These are phyloP conservation scores for Leptographium lundbergii DNA, from an alignment of 2,329 filamentous ascomycete species.

Conservation along the genomic window DNA sequence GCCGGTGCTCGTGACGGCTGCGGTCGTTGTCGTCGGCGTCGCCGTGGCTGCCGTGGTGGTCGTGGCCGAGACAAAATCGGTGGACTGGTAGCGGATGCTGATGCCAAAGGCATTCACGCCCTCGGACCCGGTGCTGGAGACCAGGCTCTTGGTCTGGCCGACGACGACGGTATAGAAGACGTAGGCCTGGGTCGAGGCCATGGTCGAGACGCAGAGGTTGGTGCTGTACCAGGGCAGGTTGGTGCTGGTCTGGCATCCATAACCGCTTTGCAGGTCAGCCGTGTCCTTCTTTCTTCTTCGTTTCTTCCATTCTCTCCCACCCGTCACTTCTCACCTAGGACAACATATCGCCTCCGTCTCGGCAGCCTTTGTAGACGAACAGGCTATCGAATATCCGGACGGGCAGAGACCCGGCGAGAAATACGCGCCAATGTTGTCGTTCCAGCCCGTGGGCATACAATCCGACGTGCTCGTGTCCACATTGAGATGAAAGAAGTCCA, in stretches of 20 bases:
- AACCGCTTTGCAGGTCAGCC: neutral
- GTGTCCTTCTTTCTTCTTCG: neutral
- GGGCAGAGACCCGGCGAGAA: slow-evolving; percentile 9
- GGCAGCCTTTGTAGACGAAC: neutral
- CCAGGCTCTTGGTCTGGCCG: neutral
- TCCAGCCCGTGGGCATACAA: slow-evolving; percentile 4
- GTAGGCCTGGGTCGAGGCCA: neutral
- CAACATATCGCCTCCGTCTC: slow-evolving; percentile 8
- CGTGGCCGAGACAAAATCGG: neutral
- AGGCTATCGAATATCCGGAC: slow-evolving; percentile 4
- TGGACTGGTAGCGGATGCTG: slow-evolving; percentile 5
- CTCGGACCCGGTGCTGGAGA: neutral
- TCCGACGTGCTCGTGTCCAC: neutral
- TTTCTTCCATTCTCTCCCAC: neutral
- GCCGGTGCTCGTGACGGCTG: neutral
- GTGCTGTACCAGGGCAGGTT: slow-evolving; percentile 3
- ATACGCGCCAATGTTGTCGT: neutral
- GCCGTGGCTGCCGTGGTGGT: neutral
- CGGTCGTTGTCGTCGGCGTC: neutral
- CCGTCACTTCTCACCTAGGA: neutral
- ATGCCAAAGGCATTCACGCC: slow-evolving; percentile 9
- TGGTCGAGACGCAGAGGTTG: slow-evolving; percentile 1
- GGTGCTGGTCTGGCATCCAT: neutral
- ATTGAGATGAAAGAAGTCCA: slow-evolving; percentile 2
- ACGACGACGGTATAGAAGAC: slow-evolving; percentile 2